A percentile compares a stretch with the other conserved stretches of the same genome.
Conservation (phyloP, 176 grass and related monocot species). For the Carex myosuroides region DNA sequence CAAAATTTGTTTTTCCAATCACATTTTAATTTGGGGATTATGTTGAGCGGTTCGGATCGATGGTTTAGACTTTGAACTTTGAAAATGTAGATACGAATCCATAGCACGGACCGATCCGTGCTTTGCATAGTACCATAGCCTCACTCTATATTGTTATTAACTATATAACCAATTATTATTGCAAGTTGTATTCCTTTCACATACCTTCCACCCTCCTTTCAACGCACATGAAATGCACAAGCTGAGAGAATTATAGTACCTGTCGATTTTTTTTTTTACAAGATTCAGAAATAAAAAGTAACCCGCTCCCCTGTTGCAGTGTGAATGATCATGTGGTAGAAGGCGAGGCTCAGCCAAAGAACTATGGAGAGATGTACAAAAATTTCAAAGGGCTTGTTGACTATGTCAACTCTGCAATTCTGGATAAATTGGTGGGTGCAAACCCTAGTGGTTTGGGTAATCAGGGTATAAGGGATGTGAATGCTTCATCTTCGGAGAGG, state of each 20-base stretch:
- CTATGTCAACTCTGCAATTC: constrained; percentile 39
- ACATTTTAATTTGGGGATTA: no score
- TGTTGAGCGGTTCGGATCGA: no score
- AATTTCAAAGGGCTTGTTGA: constrained; percentile 69
- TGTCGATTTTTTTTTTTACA: background rate
- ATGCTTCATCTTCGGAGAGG: constrained; percentile 45
- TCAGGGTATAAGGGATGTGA: constrained; percentile 14
- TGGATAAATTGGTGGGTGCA: constrained; percentile 46
- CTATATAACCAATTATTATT: background rate
- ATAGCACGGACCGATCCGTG: no score
- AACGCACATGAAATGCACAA: background rate
- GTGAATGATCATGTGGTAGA: constrained; percentile 67
- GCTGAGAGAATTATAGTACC: background rate
- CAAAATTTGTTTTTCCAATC: no score
- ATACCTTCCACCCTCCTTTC: no score
- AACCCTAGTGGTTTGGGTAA: constrained; percentile 17
- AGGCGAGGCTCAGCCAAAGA: constrained; percentile 38
- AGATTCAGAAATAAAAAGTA: background rate
- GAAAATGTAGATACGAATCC: no score
- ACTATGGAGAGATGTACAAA: constrained; percentile 76
- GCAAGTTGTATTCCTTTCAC: background rate
- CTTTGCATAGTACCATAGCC: no score
- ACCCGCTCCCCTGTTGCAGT: background rate
- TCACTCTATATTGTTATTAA: background rate
- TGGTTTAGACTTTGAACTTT: no score